phyloP scores from a whole-genome alignment of 148 eudicot species.

The Talinum fruticosum region DNA sequence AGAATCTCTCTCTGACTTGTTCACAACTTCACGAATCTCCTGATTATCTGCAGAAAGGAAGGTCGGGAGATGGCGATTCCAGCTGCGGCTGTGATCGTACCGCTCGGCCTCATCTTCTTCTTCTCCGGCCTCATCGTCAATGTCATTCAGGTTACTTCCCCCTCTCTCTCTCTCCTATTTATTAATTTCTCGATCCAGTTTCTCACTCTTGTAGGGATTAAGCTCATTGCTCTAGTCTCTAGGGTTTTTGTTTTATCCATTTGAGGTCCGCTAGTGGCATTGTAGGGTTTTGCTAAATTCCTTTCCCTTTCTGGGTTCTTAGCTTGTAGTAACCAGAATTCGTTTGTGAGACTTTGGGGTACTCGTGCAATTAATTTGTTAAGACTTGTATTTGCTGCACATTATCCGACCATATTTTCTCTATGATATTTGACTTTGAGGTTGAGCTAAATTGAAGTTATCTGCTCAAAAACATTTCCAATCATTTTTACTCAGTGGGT shows the following conservation, averaged over 20 bases:
- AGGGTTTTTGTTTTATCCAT: background rate
- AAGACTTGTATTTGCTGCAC: too few relatives aligned
- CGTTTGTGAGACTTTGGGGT: background rate
- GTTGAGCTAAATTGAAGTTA: background rate
- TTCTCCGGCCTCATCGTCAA: constrained; percentile 75
- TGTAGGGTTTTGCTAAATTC: background rate
- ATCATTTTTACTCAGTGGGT: background rate
- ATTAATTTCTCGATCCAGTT: background rate
- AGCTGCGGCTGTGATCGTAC: constrained; percentile 71
- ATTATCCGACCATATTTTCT: background rate
- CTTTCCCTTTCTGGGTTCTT: background rate
- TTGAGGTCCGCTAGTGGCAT: background rate
- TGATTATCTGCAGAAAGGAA: background rate
- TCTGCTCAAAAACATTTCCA: background rate
- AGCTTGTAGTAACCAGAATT: background rate
- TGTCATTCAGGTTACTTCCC: constrained; percentile 52
- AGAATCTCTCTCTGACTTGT: background rate
- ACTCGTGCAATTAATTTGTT: background rate
- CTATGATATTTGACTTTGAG: background rate
- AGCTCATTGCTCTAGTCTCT: background rate
- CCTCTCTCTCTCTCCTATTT: background rate
- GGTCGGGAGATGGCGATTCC: constrained; percentile 57
- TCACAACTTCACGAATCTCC: background rate
- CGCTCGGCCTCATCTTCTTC: constrained; percentile 72
- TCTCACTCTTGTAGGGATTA: background rate